Evolutionary conservation across 306 rosid genomes (phyloP), one percentile per base, ranked within the genome.

Genomic region (Quercus agrifolia): DNA sequence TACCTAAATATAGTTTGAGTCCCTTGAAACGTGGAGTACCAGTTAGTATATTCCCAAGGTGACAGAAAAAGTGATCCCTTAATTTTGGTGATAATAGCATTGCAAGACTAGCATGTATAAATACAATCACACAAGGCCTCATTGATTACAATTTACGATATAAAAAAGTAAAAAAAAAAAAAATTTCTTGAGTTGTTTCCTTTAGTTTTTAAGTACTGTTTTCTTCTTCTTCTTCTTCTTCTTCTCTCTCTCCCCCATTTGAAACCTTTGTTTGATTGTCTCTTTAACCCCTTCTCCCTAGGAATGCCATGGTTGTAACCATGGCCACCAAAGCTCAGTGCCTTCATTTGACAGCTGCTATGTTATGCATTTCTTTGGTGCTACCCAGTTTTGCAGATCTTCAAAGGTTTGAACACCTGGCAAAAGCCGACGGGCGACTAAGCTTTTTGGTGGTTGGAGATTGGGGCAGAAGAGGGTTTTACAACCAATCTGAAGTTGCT

Each of bases 401-500:
- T 56, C 85, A 38, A 49, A n/a, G 76, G 54, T 71, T 82, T 64
- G 71, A 78, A 19, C 82, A 79, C 56, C 68, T 74, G 23, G 67
- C 79, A 8, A 85, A 82, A 58, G 30, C 64, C 7, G 72, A 79
- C 0, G 54, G 54, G 54, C 17, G 54, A 49, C 54, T 49, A 49
- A 49, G 17, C 17, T 12, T 49, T 49, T 67, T 85, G 77, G 85
- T 85, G 19, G 59, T 85, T 41, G 88, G 88, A 10, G 88, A 81
- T 0, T 85, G 88, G 88, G 88, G 88, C 71, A 70, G 88, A 75
- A 70, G 73, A 58, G 86, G 89, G 30, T 25, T 14, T 10, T 82
- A 67, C 76, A 86, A 86, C 71, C 89, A 83, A 70, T 79, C 86
- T 70, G 63, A 56, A 61, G 83, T 86, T 30, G 89, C 86, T 59